Conservation (phyloP, 257 asterid species). For the Voacanga thouarsii region DNA sequence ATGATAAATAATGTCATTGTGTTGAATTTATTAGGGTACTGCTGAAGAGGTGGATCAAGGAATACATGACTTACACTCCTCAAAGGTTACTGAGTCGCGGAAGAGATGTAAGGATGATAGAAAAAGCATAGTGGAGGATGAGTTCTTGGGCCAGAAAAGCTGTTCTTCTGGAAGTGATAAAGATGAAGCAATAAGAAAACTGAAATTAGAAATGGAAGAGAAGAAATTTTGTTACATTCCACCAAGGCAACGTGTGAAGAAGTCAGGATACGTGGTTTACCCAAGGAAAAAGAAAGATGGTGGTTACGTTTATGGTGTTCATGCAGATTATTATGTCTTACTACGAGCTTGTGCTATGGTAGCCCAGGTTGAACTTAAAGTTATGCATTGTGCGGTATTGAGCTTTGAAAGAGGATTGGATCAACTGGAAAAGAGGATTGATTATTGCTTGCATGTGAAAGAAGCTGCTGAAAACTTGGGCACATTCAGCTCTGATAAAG, state of each 20-base stretch:
- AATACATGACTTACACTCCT: neutral
- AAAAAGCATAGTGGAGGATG: constrained; percentile 6
- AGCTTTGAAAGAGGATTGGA: constrained; percentile 58
- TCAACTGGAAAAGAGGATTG: constrained; percentile 51
- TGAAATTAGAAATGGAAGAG: constrained; percentile 72
- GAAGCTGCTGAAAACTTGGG: constrained; percentile 25
- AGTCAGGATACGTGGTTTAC: constrained; percentile 42
- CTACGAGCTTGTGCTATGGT: constrained; percentile 75
- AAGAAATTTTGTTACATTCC: constrained; percentile 56
- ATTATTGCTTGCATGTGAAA: constrained; percentile 28
- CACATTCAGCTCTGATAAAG: constrained; percentile 27
- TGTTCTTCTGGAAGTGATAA: constrained; percentile 12
- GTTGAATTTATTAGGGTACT: constrained; percentile 40
- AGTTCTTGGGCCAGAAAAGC: constrained; percentile 2
- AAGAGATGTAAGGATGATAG: constrained; percentile 22
- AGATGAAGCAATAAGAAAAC: constrained; percentile 40
- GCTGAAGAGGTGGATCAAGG: constrained; percentile 16
- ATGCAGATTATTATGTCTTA: constrained; percentile 77
- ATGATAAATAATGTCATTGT: neutral
- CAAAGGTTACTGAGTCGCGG: neutral
- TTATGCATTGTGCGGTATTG: constrained; percentile 69
- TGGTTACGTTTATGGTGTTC: constrained; percentile 53
- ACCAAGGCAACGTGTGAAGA: constrained; percentile 44
- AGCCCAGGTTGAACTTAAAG: constrained; percentile 61
- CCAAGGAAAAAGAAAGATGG: constrained; percentile 50